Conservation (phyloP, 2,329 filamentous ascomycete species). For the Aureobasidium leucospermi region DNA sequence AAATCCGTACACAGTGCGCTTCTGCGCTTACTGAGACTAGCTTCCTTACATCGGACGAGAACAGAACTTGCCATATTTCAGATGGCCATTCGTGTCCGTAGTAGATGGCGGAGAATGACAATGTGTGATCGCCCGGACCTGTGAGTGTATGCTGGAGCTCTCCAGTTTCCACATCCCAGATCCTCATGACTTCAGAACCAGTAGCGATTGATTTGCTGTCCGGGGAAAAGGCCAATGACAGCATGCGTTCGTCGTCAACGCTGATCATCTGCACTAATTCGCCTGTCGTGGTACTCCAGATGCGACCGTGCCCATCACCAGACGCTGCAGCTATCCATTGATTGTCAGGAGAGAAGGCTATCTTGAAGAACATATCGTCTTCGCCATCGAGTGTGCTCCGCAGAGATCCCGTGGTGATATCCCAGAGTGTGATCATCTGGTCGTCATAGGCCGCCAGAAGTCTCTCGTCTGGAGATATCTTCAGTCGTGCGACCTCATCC, state of each 20-base stretch:
- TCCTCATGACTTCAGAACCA: neutral
- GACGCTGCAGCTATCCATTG: neutral
- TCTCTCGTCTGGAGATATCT: neutral
- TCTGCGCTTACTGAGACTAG: neutral
- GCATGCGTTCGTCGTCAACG: neutral
- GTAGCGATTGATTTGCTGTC: neutral
- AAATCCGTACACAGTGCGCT: neutral
- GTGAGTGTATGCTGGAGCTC: neutral
- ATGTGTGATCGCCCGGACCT: neutral
- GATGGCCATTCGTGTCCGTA: neutral
- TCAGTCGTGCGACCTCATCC: neutral
- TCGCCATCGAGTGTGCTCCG: neutral
- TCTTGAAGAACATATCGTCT: neutral
- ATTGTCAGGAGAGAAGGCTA: neutral
- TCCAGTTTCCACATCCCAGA: conserved; percentile 1
- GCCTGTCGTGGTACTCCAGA: neutral
- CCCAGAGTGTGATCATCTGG: too few species aligned
- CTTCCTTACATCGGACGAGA: neutral
- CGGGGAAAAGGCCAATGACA: neutral
- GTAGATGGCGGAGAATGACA: neutral
- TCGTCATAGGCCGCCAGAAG: neutral
- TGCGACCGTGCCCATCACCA: neutral
- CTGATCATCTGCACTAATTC: neutral
- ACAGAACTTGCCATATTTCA: neutral
- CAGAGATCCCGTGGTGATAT: neutral